Base-by-base conservation (phyloP, 2,329 filamentous ascomycete genomes). In the Penicillium hesseltinei region DNA sequence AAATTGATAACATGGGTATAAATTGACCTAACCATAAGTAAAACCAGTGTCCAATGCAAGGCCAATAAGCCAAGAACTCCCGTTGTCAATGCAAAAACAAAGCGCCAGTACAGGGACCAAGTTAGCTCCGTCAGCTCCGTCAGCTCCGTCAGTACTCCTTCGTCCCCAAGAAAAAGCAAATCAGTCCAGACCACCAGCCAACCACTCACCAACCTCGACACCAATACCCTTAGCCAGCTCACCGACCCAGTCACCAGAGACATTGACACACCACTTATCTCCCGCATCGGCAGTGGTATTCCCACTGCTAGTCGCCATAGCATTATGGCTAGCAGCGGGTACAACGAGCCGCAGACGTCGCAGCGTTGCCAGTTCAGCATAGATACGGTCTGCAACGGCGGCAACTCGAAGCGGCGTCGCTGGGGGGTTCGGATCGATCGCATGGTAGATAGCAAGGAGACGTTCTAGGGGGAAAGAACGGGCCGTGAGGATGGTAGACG, bases 221-320 rank as follows among this genome's bases (percentile, higher is more conserved):
- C 76, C 75, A 59, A 80, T 74, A 0, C 71, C 73, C 62, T 75
- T 76, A 3, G 75, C 77, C 67, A 79, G 62, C 39, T 75, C 75
- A 5, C 74, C 76, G 45, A 80, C 75, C 76, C 77, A 79, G 47
- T 78, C 77, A 6, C 76, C 75, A 23, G 73, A 76, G 8, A 80
- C 75, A 68, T 79, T 79, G 15, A 79, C 74, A 56, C 73, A 75
- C 79, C 79, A 81, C 52, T 78, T 80, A 60, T 78, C 78, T 5
- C 72, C 74, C 4, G 69, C 72, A 61, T 76, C 75, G 19, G 73
- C 71, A 25, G 68, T 71, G 4, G 71, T 75, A 54, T 71, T 73
- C 11, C 69, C 72, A 50, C 66, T 72, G 19, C 67, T 66, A n/a
- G 67, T 71, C 6, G 65, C 66, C 50, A 69, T 63, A 9, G 68